phyloP scores from a whole-genome alignment of 805 yeast genomes.

The Ogataea allantospora region DNA sequence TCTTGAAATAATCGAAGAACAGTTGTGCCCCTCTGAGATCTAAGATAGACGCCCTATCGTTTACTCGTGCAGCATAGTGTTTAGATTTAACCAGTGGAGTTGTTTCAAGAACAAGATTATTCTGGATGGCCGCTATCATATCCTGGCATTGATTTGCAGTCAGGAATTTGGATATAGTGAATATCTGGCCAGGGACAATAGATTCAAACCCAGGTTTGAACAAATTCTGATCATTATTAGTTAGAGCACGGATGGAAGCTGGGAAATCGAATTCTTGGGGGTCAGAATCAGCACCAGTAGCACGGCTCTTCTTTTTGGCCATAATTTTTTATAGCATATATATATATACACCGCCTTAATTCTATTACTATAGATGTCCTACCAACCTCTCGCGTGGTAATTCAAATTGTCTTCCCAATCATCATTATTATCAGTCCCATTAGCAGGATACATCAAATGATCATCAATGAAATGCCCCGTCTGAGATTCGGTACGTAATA shows the following conservation, averaged over 20 bases:
- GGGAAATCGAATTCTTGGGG: conserved; percentile 9
- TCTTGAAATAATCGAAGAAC: conserved; percentile 44
- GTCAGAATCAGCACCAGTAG: no score
- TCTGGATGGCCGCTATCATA: conserved; percentile 33
- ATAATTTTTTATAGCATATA: background rate
- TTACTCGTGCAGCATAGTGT: conserved; percentile 55
- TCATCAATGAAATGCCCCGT: conserved; percentile 17
- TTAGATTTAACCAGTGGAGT: conserved; percentile 49
- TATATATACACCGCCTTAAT: conserved; percentile 3
- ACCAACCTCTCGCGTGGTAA: conserved; percentile 45
- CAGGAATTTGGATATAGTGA: conserved; percentile 41
- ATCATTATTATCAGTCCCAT: conserved; percentile 11
- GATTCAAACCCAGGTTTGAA: conserved; percentile 15
- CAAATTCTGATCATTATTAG: background rate
- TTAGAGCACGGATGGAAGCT: conserved; percentile 1
- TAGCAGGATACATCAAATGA: conserved; percentile 1
- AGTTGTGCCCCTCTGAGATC: conserved; percentile 38
- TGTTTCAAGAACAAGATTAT: conserved; percentile 36
- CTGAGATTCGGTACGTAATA: conserved; percentile 22
- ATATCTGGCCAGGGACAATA: conserved; percentile 37
- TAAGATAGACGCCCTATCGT: conserved; percentile 46
- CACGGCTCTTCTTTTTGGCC: conserved; percentile 1
- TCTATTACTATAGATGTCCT: conserved; percentile 4
- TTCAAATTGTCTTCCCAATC: conserved; percentile 36
- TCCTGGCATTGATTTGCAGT: conserved; percentile 38